These are phyloP conservation scores for Candida sonorensis DNA, from an alignment of 805 yeast species.

Conservation along the genomic window DNA sequence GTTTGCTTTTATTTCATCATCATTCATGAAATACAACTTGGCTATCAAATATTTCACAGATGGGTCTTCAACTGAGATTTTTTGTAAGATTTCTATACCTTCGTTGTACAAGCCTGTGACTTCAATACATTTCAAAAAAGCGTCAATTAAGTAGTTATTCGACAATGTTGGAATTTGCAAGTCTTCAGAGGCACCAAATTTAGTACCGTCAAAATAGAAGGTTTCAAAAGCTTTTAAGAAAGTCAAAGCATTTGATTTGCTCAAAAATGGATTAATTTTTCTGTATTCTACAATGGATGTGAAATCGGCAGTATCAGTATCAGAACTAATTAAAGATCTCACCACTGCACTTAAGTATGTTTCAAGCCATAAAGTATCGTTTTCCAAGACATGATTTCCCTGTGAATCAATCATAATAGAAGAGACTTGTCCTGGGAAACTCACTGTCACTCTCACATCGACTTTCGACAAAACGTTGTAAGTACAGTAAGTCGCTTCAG, in stretches of 20 bases:
- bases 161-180: constrained; percentile 60
- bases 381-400: constrained; percentile 49
- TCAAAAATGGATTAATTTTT: constrained; percentile 67
- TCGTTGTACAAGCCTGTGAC: constrained; percentile 58
- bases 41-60: constrained; percentile 54
- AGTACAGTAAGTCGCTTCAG: constrained; percentile 62
- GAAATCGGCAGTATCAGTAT: constrained; percentile 65
- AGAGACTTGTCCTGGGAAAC: constrained; percentile 69
- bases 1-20: constrained; percentile 57
- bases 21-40: constrained; percentile 42
- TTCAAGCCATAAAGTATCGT: constrained; percentile 49
- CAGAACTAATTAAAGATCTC: constrained; percentile 61
- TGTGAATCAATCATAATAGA: constrained; percentile 42
- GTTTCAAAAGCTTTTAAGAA: constrained; percentile 62
- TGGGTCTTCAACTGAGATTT: constrained; percentile 46
- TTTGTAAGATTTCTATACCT: constrained; percentile 52
- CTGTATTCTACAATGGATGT: constrained; percentile 76
- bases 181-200: constrained; percentile 57
- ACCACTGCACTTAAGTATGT: constrained; percentile 66
- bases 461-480: constrained; percentile 55
- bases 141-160: constrained; percentile 68
- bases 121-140: constrained; percentile 56
- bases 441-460: constrained; percentile 67
- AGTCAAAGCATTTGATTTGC: constrained; percentile 37
- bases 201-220: constrained; percentile 60